Conservation (phyloP, 371 early-diverging fungal genomes). For the Mucor indicus region DNA sequence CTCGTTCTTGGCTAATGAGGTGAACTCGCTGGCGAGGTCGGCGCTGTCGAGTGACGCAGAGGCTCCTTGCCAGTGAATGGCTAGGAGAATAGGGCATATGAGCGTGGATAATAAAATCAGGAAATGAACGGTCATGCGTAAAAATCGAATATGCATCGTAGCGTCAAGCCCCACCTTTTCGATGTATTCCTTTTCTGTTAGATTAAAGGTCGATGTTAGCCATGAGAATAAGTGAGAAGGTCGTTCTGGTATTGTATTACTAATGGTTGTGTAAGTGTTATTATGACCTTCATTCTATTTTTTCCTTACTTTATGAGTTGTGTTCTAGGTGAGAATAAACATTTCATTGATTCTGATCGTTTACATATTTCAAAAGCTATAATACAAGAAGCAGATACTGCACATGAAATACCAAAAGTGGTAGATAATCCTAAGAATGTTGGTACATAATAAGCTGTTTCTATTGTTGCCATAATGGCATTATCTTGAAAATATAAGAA, state of each 20-base stretch:
- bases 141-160: conserved; percentile 64
- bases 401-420: conserved; percentile 47
- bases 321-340: conserved; percentile 56
- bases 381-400: conserved; percentile 43
- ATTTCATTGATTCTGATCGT: conserved; percentile 41
- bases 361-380: conserved; percentile 52
- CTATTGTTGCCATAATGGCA: conserved; percentile 35
- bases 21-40: conserved; percentile 15
- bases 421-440: conserved; percentile 42
- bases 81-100: conserved; percentile 48
- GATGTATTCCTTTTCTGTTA: conserved; percentile 45
- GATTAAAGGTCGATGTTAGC: conserved; percentile 29
- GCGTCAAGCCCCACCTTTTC: conserved; percentile 63
- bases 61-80: conserved; percentile 47
- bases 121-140: conserved; percentile 64
- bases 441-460: conserved; percentile 43
- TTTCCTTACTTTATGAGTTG: conserved; percentile 40
- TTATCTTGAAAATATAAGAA: conserved; percentile 5
- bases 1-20: conserved; percentile 13
- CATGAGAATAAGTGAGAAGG: conserved; percentile 50
- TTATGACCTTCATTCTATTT: background rate
- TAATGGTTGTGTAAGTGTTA: conserved; percentile 7
- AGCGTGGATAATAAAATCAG: conserved; percentile 41
- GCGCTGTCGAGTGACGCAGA: background rate
- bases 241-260: conserved; percentile 37